Percentiles rank a stretch among this genome's conserved stretches.
Conservation (phyloP, 2,329 filamentous ascomycete genomes). For the Emergomyces orientalis region DNA sequence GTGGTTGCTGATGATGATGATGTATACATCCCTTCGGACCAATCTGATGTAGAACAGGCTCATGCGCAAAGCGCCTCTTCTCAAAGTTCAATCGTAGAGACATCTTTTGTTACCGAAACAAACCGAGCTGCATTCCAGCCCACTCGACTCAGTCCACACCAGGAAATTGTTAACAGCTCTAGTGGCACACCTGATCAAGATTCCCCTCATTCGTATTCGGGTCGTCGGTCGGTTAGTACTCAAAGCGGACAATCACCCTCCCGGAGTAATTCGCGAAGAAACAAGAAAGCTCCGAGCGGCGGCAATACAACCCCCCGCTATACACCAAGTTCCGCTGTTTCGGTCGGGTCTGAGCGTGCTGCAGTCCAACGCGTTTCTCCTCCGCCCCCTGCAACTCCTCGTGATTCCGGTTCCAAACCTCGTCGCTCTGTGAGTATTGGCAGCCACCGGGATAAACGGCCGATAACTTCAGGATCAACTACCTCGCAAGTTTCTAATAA, state of each 20-base stretch:
- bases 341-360: slow-evolving; percentile 29
- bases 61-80: neutral
- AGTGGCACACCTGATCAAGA: neutral
- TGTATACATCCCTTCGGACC: neutral
- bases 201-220: neutral
- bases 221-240: neutral
- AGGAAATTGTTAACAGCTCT: slow-evolving; percentile 11
- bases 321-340: slow-evolving; percentile 18
- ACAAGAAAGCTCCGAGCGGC: slow-evolving; percentile 16
- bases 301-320: slow-evolving; percentile 21
- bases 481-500: slow-evolving; percentile 35
- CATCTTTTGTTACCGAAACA: slow-evolving; percentile 14
- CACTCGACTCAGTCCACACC: slow-evolving; percentile 12
- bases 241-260: slow-evolving; percentile 2
- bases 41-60: neutral
- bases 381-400: slow-evolving; percentile 24
- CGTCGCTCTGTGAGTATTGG: slow-evolving; percentile 34
- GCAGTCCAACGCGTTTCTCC: slow-evolving; percentile 33
- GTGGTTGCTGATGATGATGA: neutral
- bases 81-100: slow-evolving; percentile 15
- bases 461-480: slow-evolving; percentile 32
- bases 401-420: slow-evolving; percentile 22
- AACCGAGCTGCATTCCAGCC: slow-evolving; percentile 9
- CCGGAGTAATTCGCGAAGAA: slow-evolving; percentile 3
- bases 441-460: slow-evolving; percentile 31